Base-by-base conservation (phyloP, 495 filamentous ascomycete genomes). In the Aspergillus sclerotiicarbonarius region DNA sequence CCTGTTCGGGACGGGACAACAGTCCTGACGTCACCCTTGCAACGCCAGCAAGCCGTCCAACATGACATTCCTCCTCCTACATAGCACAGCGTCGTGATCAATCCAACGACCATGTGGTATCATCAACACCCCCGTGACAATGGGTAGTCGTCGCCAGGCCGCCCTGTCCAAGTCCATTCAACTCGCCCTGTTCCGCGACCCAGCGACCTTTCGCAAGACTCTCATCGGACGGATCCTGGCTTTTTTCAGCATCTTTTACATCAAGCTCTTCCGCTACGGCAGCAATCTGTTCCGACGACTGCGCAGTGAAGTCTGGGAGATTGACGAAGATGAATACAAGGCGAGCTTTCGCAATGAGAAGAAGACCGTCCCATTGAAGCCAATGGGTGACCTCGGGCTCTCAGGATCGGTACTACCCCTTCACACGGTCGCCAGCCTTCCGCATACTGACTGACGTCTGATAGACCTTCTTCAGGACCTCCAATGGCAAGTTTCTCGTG, bases 401-500 rank as follows among this genome's bases (percentile, higher is more conserved):
- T 84, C 81, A 8, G 84, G 84, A 50, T 85, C 82, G 31, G 80
- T 82, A 65, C 20, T 69, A 59, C 29, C 16, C 15, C 39, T 25
- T 20, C 10, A 45, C 35, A 52, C n/a, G 12, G 45, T 21, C 32
- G 18, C 12, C 15, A 1, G 0, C 7, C n/a, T 33, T 10, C 1
- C 16, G 16, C 30, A 16, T 39, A 12, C 8, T 31, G 9, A 33
- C 15, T 16, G 35, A 32, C n/a, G 3, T 18, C n/a, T 13, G 37
- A 0, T 50, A 82, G 79, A 87, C 87, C n/a, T 90, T 90, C 71
- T 86, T 87, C 69, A 73, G 73, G 19, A 89, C 86, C 0, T 61
- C 75, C 19, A 80, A 89, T 60, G 72, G 74, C 16, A 80, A 79
- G 56, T 87, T 79, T 61, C 78, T 89, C 3, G 75, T 89, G 62